Evolutionary conservation across 1,284 basidiomycete genomes (phyloP).

Genomic region (Peniophora sp.): DNA sequence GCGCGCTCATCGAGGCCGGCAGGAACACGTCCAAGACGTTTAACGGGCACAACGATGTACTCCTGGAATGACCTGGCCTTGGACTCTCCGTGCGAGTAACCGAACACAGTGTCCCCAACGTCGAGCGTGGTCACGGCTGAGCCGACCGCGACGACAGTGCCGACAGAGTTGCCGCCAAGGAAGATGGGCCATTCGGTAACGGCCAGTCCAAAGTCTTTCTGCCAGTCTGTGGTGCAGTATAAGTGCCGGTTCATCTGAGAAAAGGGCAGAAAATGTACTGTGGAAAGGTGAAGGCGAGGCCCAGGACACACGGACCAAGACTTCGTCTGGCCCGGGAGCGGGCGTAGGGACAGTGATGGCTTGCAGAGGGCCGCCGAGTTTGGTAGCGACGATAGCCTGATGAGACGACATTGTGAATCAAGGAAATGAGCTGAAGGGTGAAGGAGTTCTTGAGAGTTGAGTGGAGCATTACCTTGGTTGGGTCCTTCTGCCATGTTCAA

Average conservation of each 20-base stretch:
- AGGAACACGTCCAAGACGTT: constrained; percentile 37
- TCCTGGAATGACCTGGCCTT: constrained; percentile 34
- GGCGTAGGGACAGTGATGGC: constrained; percentile 24
- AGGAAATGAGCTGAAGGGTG: too few species aligned
- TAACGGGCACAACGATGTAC: constrained; percentile 26
- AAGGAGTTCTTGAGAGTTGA: too few species aligned
- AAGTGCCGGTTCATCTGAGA: constrained; percentile 6
- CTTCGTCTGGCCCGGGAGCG: constrained; percentile 29
- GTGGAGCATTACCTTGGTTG: too few species aligned
- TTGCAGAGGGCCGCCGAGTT: constrained; percentile 19
- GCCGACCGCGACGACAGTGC: constrained; percentile 32
- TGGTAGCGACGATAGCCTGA: neutral
- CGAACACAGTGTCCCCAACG: constrained; percentile 30
- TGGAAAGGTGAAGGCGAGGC: constrained; percentile 34
- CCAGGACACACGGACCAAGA: constrained; percentile 39
- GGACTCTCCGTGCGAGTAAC: constrained; percentile 18
- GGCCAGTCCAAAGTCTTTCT: neutral
- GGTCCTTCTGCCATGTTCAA: too few species aligned
- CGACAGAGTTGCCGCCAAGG: constrained; percentile 33
- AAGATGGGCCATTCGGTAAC: constrained; percentile 6
- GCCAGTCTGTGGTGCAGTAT: constrained; percentile 13
- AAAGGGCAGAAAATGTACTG: constrained; percentile 32
- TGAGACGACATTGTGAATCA: neutral
- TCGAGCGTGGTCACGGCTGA: constrained; percentile 29
- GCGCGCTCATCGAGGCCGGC: constrained; percentile 27